These are phyloP conservation scores for Datisca glomerata DNA, from an alignment of 306 rosid genomes.

Conservation along the genomic window DNA sequence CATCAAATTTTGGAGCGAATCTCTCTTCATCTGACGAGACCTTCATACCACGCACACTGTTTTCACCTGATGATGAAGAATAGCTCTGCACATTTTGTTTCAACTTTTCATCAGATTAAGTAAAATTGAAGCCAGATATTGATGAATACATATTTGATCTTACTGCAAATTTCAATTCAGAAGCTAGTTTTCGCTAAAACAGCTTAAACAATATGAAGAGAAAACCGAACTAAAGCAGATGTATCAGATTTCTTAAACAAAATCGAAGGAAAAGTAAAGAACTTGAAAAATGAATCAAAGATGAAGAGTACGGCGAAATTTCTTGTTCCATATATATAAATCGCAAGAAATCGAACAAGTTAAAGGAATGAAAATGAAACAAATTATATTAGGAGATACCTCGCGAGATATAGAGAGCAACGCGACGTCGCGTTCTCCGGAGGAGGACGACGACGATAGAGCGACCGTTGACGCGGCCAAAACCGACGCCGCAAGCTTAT, in stretches of 20 bases:
- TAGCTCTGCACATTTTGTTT: conserved; percentile 9
- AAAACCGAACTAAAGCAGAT: neutral
- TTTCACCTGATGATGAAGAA: conserved; percentile 5
- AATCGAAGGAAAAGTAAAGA: neutral
- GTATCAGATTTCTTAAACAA: neutral
- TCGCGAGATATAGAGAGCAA: conserved; percentile 8
- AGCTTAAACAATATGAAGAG: neutral
- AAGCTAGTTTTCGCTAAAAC: no score
- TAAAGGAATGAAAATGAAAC: neutral
- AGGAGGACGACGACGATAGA: conserved; percentile 19
- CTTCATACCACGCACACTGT: neutral
- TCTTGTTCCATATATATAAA: no score
- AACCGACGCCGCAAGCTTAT: conserved; percentile 36
- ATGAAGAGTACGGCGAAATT: no score
- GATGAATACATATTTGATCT: neutral
- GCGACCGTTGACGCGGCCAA: conserved; percentile 44
- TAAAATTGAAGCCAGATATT: neutral
- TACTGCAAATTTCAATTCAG: no score
- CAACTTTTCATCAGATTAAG: neutral
- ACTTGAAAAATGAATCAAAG: neutral
- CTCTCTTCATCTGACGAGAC: conserved; percentile 32
- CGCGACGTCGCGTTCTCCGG: conserved; percentile 12
- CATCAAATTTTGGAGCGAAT: conserved; percentile 84
- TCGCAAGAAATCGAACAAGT: neutral
- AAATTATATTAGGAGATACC: conserved; percentile 5